Evolutionary conservation across 176 grass and related monocot genomes (phyloP).

Genomic region (Ensete ventricosum): DNA sequence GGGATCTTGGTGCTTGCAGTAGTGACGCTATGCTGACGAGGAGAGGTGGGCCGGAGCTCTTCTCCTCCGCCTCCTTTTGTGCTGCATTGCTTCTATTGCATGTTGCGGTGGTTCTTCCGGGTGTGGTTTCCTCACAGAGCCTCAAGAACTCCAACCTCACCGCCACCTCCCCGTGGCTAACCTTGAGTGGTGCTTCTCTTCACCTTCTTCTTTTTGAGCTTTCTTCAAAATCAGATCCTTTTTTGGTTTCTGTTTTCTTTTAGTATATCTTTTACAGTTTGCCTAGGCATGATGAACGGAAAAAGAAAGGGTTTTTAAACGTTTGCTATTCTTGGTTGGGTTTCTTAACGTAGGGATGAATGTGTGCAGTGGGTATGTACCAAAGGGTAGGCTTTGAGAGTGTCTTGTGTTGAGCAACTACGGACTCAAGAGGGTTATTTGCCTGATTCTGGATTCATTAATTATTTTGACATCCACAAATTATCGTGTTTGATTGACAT

Average conservation of each 20-base stretch:
- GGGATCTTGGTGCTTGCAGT: conserved; percentile 6
- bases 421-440: not conserved
- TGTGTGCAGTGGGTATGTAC: not conserved
- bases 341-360: not conserved
- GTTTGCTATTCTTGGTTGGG: not conserved
- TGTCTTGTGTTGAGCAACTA: not conserved
- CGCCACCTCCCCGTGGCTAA: not conserved
- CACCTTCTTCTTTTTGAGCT: not conserved
- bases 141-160: not conserved
- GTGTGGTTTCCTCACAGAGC: not conserved
- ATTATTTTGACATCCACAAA: not conserved
- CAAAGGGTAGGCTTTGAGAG: not conserved
- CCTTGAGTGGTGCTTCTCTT: conserved; percentile 1
- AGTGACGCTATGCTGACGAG: not conserved
- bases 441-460: not conserved
- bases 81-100: not conserved
- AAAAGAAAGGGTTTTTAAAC: not conserved
- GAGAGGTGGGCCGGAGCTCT: not conserved
- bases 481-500: not conserved
- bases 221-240: not conserved
- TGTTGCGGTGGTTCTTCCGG: not conserved
- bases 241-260: not conserved
- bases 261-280: not conserved
- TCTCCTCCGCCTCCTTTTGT: not conserved
- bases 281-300: not conserved